phyloP scores from a whole-genome alignment of 2,329 filamentous ascomycete species.

The Xylariaceae sp. region DNA sequence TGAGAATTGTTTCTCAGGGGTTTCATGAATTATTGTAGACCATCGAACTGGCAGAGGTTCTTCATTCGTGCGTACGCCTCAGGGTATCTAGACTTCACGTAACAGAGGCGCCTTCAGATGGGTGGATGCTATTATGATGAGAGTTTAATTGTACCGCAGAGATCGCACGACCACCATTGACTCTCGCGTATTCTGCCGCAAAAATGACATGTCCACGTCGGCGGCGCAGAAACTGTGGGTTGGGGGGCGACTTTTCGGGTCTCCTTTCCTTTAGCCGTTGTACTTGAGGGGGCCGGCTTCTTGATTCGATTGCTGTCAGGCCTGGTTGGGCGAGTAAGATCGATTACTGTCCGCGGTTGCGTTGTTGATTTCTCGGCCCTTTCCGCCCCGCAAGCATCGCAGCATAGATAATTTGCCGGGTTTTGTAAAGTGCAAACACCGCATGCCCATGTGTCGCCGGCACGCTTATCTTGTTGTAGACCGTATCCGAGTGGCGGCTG shows the following conservation, averaged over 20 bases:
- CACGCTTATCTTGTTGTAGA: conserved; percentile 3
- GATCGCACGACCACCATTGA: conserved; percentile 55
- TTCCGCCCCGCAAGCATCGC: conserved; percentile 53
- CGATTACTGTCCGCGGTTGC: conserved; percentile 24
- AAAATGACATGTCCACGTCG: conserved; percentile 49
- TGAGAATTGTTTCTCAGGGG: not conserved
- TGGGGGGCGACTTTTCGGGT: not conserved
- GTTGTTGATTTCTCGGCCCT: conserved; percentile 31
- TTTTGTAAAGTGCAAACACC: conserved; percentile 55
- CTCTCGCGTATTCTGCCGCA: conserved; percentile 51
- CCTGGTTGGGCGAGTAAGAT: conserved; percentile 23
- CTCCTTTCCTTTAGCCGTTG: conserved; percentile 13
- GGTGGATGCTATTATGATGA: conserved; percentile 17
- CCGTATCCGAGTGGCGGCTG: conserved; percentile 8
- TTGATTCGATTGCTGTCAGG: conserved; percentile 5
- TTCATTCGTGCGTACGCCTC: not conserved
- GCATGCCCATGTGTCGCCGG: conserved; percentile 47
- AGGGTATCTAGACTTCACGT: not conserved
- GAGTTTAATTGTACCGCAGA: conserved; percentile 51
- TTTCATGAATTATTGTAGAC: not conserved
- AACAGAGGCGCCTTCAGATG: not conserved
- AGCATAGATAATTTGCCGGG: conserved; percentile 46
- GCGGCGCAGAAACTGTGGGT: conserved; percentile 18
- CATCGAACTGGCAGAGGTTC: too few species aligned
- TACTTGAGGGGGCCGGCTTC: conserved; percentile 12